A percentile compares a stretch with the other conserved stretches of the same genome.
Conservation (phyloP, 129 eudicot species). For the Lactuca sativa region DNA sequence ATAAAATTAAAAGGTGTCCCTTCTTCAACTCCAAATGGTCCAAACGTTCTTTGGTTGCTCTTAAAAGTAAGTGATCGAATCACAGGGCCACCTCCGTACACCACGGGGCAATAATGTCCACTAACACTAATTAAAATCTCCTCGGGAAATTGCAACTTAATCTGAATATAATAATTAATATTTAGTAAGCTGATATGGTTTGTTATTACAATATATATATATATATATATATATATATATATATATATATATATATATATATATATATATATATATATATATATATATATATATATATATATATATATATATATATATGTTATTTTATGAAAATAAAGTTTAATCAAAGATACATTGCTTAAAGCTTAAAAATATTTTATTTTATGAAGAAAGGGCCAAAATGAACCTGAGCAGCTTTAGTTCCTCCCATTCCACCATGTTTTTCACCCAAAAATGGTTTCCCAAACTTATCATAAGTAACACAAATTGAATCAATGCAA, state of each 20-base stretch:
- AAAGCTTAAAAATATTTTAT: no score
- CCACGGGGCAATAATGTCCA: slow-evolving; percentile 62
- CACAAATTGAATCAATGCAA: slow-evolving; percentile 66
- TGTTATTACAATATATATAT: no score
- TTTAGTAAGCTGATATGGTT: no score
- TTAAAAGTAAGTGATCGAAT: slow-evolving; percentile 58
- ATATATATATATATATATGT: no score
- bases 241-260: no score
- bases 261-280: no score
- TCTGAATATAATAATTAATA: slow-evolving; percentile 28
- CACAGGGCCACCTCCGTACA: slow-evolving; percentile 58
- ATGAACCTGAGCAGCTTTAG: slow-evolving; percentile 41
- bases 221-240: no score
- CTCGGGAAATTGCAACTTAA: slow-evolving; percentile 69
- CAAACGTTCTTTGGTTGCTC: slow-evolving; percentile 61
- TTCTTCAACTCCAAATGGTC: slow-evolving; percentile 72
- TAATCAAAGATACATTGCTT: no score
- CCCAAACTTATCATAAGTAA: slow-evolving; percentile 61
- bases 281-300: no score
- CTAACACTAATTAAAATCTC: slow-evolving; percentile 54
- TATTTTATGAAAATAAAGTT: no score
- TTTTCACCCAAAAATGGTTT: slow-evolving; percentile 44
- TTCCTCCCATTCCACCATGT: slow-evolving; percentile 71
- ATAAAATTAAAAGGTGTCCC: slow-evolving; percentile 61
- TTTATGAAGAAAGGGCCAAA: neutral